Evolutionary conservation across 2,329 filamentous ascomycete genomes (phyloP), one percentile per base, ranked within the genome.

Genomic region (Fusarium sterilihyphosum): DNA sequence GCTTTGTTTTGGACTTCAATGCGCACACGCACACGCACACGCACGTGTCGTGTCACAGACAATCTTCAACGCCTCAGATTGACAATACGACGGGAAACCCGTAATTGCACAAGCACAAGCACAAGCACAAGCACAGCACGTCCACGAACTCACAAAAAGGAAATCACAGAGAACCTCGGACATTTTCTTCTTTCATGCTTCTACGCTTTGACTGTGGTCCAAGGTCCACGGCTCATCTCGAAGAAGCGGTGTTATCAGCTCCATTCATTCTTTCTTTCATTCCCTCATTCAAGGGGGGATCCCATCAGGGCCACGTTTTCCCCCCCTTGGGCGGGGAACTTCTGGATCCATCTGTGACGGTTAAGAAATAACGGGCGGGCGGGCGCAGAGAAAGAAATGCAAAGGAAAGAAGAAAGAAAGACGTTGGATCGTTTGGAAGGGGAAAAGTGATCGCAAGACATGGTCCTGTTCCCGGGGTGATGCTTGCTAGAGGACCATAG

Each of bases 401-500:
- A 44, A 52, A 57, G 38, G 22, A 38, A 54, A 50, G 43, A 41
- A 38, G 49, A 53, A 53, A 31, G 31, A 52, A 40, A 40, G 58
- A 47, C 44, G 31, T 58, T 57, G 59, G 50, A 44, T 71, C 52
- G 38, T 59, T 61, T 72, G 59, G 59, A 63, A 60, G 47, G 60
- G 53, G 57, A 37, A 43, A 24, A 60, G 35, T 71, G 62, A 69
- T 65, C 52, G 31, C 43, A 61, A 33, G 53, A 57, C 49, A 60
- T 49, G 50, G 29, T 63, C 38, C 37, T n/a, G 53, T 56, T 68
- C 37, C 70, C 49, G 58, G 73, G 74, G 67, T 77, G 53, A 77
- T 77, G 74, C 74, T 71, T 73, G 74, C 65, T 64, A 59, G 60
- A 50, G 66, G 70, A 73, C 75, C 75, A 68, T 53, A 70, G 70